A percentile compares a stretch with the other conserved stretches of the same genome.
phyloP scores from a whole-genome alignment of 768 basidiomycete genomes.

The Mycena olivaceomarginata region DNA sequence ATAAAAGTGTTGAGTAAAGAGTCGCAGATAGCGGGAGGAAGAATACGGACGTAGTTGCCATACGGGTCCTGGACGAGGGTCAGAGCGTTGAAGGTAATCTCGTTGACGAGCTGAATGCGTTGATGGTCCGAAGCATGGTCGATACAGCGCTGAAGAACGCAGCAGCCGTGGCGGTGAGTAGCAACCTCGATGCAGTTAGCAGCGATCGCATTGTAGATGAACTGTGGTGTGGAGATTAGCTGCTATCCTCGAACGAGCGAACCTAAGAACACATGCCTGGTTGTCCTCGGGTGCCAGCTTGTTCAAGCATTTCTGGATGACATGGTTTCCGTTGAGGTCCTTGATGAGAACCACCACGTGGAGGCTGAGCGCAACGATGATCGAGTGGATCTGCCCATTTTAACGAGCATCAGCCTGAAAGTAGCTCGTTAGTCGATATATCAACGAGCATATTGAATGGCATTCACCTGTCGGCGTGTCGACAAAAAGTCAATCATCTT shows the following conservation, averaged over 20 bases:
- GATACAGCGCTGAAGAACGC: constrained; percentile 97
- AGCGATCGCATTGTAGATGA: constrained; percentile 99
- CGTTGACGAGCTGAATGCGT: constrained; percentile 96
- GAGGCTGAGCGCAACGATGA: constrained; percentile 96
- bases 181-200: constrained; percentile 99
- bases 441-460: constrained; percentile 51
- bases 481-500: constrained; percentile 99
- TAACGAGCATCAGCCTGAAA: constrained; percentile 88
- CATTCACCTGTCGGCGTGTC: constrained; percentile 92
- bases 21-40: background rate
- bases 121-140: constrained; percentile 98
- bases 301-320: constrained; percentile 99
- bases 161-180: constrained; percentile 98
- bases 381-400: constrained; percentile 95
- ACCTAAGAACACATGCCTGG: constrained; percentile 73
- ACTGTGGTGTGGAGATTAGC: constrained; percentile 64
- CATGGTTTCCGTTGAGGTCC: constrained; percentile 97
- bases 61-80: constrained; percentile 99
- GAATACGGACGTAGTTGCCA: constrained; percentile 86
- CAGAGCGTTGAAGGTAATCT: constrained; percentile 98
- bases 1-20: constrained; percentile 22
- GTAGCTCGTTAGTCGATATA: constrained; percentile 71
- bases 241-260: background rate
- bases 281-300: constrained; percentile 99
- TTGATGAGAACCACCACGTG: constrained; percentile 99